Evolutionary conservation across 495 filamentous ascomycete species (phyloP), one percentile per base, ranked within the genome.

Genomic region (Penicillium canescens): DNA sequence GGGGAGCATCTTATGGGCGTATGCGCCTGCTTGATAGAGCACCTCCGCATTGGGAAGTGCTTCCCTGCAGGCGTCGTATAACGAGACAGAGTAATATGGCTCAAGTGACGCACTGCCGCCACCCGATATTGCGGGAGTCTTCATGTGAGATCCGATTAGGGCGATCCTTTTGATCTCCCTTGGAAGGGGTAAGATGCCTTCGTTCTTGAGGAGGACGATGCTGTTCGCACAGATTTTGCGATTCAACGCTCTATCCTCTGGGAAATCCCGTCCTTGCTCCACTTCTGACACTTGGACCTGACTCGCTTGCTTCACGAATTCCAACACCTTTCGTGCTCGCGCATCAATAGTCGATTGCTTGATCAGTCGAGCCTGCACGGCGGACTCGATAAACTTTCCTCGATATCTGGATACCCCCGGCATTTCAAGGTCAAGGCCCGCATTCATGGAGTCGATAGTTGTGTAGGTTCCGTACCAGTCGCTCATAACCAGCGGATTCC

Each of bases 121-220:
- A 33, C 90, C 89, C 21, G 84, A 82, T 24, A 83, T 82, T 42
- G 87, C 86, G 0, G 89, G 84, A 49, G 80, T 70, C 59, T 88
- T 88, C 26, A 85, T 77, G 62, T 90, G 89, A 5, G 88, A 86
- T n/a, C 88, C 87, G 38, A 94, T 91, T 13, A 92, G 73, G 21
- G 89, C 87, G 42, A 92, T 77, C 52, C 72, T 73, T 38, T 79
- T 80, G 36, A 73, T 68, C 45, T 74, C 77, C 52, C 75, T 80
- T 23, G 82, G 69, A 21, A 90, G 66, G 10, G 87, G 88, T 4
- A 91, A 67, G 14, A 83, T 63, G 2, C 77, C 74, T 38, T 88
- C 78, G 62, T 92, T 92, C 62, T 91, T 91, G 35, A 92, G 73
- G n/a, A 92, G 73, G 1, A 88, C 88, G 21, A 92, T 80, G 7